Base-by-base conservation (phyloP, 2,329 filamentous ascomycete genomes). In the Diaporthe sp. region DNA sequence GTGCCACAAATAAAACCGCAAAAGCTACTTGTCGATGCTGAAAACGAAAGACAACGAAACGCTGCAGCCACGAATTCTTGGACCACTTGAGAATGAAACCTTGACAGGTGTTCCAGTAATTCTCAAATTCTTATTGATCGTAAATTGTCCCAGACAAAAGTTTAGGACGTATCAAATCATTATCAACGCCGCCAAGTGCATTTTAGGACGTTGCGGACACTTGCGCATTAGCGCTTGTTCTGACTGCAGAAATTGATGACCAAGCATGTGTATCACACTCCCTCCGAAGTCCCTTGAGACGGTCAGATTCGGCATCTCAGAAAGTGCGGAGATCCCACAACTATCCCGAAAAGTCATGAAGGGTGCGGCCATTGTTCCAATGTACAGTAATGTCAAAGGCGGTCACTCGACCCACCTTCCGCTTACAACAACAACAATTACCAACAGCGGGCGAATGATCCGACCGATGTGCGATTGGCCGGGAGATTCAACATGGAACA, bases 221-320 rank as follows among this genome's bases (percentile, higher is more conserved):
- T 31, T 31, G 4, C 4, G 1, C 31, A 31, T 31, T 31, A 31
- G 31, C 31, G 4, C 31, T 31, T 31, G 4, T 1, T 31, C 31
- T 31, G 31, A 31, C 31, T 6, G 31, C 31, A 31, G 31, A 3
- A 25, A 25, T 37, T 68, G 63, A 68, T 68, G 63, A 68, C 63
- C 63, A 68, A 68, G 63, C 63, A 53, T 28, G 22, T 17, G 47
- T 22, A 12, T 37, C 7, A 25, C 44, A 51, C 22, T 25, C 10
- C 7, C 28, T 15, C 44, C 22, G 6, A 37, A 28, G n/a, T 13
- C 22, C 37, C 37, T 25, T 37, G 28, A 22, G 47, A 53, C 63
- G 63, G 63, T 53, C 39, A 53, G 31, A 68, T 68, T 68, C 63
- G 63, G 63, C 63, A 39, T 12, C 6, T 28, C 47, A 68, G 10